Percentiles rank a stretch among this genome's conserved stretches.
These are phyloP conservation scores for Colletotrichum sp. DNA, from an alignment of 2,329 filamentous ascomycete species.

Conservation along the genomic window DNA sequence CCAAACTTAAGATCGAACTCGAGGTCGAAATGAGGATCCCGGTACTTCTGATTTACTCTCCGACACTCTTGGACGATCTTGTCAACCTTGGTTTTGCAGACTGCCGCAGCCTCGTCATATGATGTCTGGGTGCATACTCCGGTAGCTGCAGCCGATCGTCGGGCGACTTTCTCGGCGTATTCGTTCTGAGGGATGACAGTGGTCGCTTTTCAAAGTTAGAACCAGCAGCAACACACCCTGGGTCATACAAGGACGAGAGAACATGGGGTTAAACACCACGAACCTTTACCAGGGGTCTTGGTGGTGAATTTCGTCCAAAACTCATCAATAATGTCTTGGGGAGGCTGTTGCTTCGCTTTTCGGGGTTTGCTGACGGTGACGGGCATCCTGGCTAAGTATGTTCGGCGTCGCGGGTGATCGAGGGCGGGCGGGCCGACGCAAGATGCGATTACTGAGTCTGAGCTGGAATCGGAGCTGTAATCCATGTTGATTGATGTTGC, in stretches of 20 bases:
- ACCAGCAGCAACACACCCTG: neutral
- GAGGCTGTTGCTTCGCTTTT: slow-evolving; percentile 55
- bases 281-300: slow-evolving; percentile 73
- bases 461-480: neutral
- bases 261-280: slow-evolving; percentile 3
- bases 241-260: neutral
- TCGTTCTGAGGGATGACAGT: slow-evolving; percentile 73
- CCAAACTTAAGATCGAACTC: slow-evolving; percentile 73
- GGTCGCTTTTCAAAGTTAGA: slow-evolving; percentile 52
- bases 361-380: neutral
- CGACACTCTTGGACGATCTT: slow-evolving; percentile 71
- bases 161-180: slow-evolving; percentile 65
- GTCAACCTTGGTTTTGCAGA: slow-evolving; percentile 69
- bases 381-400: slow-evolving; percentile 13
- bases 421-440: neutral
- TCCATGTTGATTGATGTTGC: neutral
- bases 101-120: slow-evolving; percentile 73
- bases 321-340: slow-evolving; percentile 72
- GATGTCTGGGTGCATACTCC: slow-evolving; percentile 60
- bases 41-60: slow-evolving; percentile 83
- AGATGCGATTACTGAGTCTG: neutral
- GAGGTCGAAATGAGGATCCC: slow-evolving; percentile 86
- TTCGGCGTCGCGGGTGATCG: neutral
- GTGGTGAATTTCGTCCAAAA: slow-evolving; percentile 78
- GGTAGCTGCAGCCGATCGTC: slow-evolving; percentile 54